Evolutionary conservation across 2,329 filamentous ascomycete species (phyloP).

Genomic region (Botrytis paeoniae): DNA sequence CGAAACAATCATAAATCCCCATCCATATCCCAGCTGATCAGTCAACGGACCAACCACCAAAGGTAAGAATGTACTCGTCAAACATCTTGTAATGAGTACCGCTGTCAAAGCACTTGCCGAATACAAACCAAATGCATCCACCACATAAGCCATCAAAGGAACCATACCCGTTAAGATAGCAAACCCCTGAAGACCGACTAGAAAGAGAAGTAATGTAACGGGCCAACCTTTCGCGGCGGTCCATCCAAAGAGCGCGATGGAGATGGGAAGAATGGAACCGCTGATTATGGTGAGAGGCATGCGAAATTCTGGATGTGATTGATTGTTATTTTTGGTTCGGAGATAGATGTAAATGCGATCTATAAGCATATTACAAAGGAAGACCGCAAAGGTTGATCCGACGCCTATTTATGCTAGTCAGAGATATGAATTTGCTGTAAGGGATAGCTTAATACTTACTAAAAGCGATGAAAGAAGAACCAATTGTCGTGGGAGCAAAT

Average conservation of each 20-base stretch:
- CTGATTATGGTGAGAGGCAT: slow-evolving; percentile 56
- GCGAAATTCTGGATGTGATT: slow-evolving; percentile 55
- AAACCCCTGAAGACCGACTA: slow-evolving; percentile 46
- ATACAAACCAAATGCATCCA: slow-evolving; percentile 46
- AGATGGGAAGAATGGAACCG: slow-evolving; percentile 52
- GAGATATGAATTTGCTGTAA: background rate
- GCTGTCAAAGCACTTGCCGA: slow-evolving; percentile 44
- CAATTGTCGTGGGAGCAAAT: slow-evolving; percentile 48
- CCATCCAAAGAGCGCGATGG: slow-evolving; percentile 58
- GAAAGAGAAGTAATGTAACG: slow-evolving; percentile 46
- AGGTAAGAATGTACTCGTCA: slow-evolving; percentile 53
- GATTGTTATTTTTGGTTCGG: slow-evolving; percentile 22
- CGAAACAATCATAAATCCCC: slow-evolving; percentile 35
- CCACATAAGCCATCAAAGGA: slow-evolving; percentile 50
- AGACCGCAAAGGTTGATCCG: slow-evolving; percentile 42
- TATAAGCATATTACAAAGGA: slow-evolving; percentile 38
- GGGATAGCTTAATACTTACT: slow-evolving; percentile 38
- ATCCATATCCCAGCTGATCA: slow-evolving; percentile 45
- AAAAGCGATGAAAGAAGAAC: slow-evolving; percentile 53
- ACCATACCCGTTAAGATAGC: slow-evolving; percentile 48
- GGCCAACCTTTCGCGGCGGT: slow-evolving; percentile 50
- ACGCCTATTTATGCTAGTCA: slow-evolving; percentile 24
- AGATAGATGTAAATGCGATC: slow-evolving; percentile 33
- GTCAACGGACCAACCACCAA: slow-evolving; percentile 49
- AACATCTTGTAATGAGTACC: slow-evolving; percentile 28